phyloP scores from a whole-genome alignment of 2,329 filamentous ascomycete species.

The Fonsecaea pedrosoi region DNA sequence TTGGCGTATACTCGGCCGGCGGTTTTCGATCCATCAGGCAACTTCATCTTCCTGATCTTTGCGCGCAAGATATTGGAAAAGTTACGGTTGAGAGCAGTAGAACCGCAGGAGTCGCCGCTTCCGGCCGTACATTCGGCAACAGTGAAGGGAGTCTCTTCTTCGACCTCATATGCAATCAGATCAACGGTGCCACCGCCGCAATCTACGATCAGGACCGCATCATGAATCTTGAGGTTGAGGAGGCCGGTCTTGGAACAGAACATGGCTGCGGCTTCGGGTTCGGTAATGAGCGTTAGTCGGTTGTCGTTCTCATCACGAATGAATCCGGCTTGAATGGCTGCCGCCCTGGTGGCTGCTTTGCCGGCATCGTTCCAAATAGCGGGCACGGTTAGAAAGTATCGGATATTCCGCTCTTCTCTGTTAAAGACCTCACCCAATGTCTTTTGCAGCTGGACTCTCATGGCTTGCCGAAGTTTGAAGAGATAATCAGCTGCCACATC shows the following conservation, averaged over 20 bases:
- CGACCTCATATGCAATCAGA: conserved; percentile 98
- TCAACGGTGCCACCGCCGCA: conserved; percentile 98
- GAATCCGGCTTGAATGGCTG: conserved; percentile 96
- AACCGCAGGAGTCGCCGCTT: conserved; percentile 96
- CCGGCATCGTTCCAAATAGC: conserved; percentile 99
- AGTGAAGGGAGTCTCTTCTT: conserved; percentile 95
- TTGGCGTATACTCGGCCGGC: conserved; percentile 98
- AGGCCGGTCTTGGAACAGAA: conserved; percentile 98
- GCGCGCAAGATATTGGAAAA: conserved; percentile 97
- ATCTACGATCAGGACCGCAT: conserved; percentile 97
- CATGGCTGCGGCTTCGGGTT: conserved; percentile 94
- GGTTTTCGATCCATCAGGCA: conserved; percentile 94
- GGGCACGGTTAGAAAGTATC: conserved; percentile 97
- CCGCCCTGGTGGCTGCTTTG: conserved; percentile 93
- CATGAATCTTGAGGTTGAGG: conserved; percentile 95
- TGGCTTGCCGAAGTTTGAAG: conserved; percentile 95
- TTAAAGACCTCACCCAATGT: conserved; percentile 97
- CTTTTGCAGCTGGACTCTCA: conserved; percentile 95
- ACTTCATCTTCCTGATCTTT: conserved; percentile 99
- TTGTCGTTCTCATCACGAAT: conserved; percentile 97
- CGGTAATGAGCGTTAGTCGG: conserved; percentile 89
- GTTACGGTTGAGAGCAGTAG: conserved; percentile 96
- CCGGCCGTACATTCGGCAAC: conserved; percentile 97
- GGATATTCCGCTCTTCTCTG: conserved; percentile 95
- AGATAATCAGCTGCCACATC: conserved; percentile 99